Evolutionary conservation across 352 stramenopile species (phyloP).

Genomic region (Globisporangium okanoganense): DNA sequence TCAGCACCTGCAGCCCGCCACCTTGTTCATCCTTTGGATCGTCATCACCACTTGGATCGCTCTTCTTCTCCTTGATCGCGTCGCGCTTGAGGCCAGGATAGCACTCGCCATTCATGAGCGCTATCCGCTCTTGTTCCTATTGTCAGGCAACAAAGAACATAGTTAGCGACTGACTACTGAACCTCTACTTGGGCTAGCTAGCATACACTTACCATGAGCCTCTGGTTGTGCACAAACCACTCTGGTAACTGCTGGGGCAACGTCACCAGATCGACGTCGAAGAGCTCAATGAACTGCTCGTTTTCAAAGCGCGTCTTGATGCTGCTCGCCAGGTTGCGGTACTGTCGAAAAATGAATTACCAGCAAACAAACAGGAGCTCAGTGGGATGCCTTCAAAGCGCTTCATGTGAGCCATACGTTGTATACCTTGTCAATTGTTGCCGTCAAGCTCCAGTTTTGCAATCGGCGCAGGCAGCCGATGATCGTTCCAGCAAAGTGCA

Average conservation of each 20-base stretch:
- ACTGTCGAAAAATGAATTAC: constrained; percentile 41
- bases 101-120: constrained; percentile 56
- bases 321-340: constrained; percentile 81
- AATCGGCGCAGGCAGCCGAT: constrained; percentile 78
- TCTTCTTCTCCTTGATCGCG: constrained; percentile 13
- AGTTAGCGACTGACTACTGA: background rate
- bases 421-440: constrained; percentile 80
- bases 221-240: constrained; percentile 82
- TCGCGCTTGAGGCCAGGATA: constrained; percentile 44
- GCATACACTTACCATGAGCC: constrained; percentile 58
- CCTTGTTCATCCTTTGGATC: background rate
- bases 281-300: constrained; percentile 88
- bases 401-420: background rate
- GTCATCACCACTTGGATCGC: background rate
- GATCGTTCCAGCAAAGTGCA: constrained; percentile 74
- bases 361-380: background rate
- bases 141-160: background rate
- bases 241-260: constrained; percentile 68
- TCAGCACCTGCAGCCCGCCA: background rate
- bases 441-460: constrained; percentile 85
- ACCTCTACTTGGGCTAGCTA: background rate
- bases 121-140: constrained; percentile 81
- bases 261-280: constrained; percentile 43
- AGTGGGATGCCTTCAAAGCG: background rate
- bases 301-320: constrained; percentile 88